Evolutionary conservation across 768 basidiomycete genomes (phyloP).

Genomic region (Mycena indigotica): DNA sequence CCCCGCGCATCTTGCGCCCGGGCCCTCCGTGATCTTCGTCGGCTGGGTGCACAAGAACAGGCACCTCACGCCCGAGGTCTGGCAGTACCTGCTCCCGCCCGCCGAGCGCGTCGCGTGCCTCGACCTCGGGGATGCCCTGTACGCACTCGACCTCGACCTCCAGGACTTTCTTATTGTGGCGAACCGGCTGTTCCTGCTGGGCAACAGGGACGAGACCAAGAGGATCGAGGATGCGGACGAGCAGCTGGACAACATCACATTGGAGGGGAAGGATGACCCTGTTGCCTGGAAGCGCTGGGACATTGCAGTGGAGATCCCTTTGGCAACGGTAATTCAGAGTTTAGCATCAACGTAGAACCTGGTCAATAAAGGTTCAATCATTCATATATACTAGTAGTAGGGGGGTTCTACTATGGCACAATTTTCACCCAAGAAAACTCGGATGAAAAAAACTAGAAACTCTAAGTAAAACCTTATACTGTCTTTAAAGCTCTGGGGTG

Average conservation of each 20-base stretch:
- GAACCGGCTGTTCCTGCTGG: constrained; percentile 24
- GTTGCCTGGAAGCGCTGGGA: constrained; percentile 3
- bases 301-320: constrained; percentile 1
- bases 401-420: no score
- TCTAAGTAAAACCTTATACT: no score
- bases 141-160: constrained; percentile 25
- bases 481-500: no score
- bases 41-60: constrained; percentile 17
- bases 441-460: no score
- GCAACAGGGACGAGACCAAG: constrained; percentile 8
- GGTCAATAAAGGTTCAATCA: no score
- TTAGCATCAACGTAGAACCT: no score
- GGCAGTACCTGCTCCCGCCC: constrained; percentile 26
- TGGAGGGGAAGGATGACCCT: background rate
- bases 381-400: no score
- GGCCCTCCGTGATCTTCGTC: constrained; percentile 25
- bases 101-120: constrained; percentile 26
- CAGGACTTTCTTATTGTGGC: constrained; percentile 22
- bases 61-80: constrained; percentile 24
- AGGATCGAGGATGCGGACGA: constrained; percentile 23
- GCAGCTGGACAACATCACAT: background rate
- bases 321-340: constrained; percentile 1
- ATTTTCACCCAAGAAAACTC: no score
- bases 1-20: no score
- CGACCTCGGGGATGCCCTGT: constrained; percentile 21